A percentile compares a stretch with the other conserved stretches of the same genome.
Conservation (phyloP, 306 rosid genomes). For the Trifolium dubium region DNA sequence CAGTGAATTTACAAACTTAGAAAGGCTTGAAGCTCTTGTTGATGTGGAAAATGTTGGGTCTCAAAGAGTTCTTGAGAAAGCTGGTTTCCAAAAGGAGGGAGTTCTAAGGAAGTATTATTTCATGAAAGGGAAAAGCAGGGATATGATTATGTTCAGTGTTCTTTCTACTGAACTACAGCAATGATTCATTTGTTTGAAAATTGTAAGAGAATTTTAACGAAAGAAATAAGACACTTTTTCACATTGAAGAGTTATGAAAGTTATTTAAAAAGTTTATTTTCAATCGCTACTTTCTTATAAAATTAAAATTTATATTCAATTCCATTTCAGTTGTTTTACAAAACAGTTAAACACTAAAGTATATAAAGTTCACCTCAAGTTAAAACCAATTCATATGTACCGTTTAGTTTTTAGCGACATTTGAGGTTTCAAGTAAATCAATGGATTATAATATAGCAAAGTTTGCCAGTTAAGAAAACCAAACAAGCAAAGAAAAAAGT, state of each 20-base stretch:
- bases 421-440: too few relatives aligned
- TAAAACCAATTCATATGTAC: neutral
- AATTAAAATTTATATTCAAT: too few relatives aligned
- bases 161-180: conserved; percentile 44
- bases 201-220: too few relatives aligned
- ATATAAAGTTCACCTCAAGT: too few relatives aligned
- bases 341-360: too few relatives aligned
- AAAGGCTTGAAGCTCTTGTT: conserved; percentile 76
- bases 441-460: neutral
- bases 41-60: conserved; percentile 74
- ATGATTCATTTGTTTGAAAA: neutral
- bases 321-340: too few relatives aligned
- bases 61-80: conserved; percentile 71
- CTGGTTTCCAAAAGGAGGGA: conserved; percentile 74
- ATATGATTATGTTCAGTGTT: conserved; percentile 58
- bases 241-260: too few relatives aligned
- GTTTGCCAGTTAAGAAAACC: too few relatives aligned
- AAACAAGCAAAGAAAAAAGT: neutral
- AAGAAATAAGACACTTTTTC: too few relatives aligned
- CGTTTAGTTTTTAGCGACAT: too few relatives aligned
- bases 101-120: conserved; percentile 53
- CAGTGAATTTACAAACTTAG: conserved; percentile 56
- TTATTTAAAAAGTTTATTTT: too few relatives aligned
- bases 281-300: too few relatives aligned
- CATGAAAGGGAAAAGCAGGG: conserved; percentile 56